Conservation (phyloP, 176 grass and related monocot genomes). For the Oryza meridionalis region DNA sequence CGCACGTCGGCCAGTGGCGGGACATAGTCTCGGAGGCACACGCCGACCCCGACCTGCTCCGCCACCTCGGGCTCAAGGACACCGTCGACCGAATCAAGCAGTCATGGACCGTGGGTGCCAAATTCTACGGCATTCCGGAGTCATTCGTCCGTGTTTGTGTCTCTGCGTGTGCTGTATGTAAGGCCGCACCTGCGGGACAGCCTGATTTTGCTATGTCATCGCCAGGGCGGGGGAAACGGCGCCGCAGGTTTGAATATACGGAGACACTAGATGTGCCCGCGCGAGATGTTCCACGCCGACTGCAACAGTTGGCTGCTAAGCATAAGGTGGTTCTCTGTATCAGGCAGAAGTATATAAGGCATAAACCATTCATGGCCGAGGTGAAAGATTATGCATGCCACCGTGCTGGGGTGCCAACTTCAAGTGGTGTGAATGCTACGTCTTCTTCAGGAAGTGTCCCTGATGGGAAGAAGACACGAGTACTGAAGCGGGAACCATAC, state of each 20-base stretch:
- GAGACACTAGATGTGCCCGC: conserved; percentile 92
- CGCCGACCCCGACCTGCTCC: conserved; percentile 81
- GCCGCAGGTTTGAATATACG: conserved; percentile 94
- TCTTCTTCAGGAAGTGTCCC: conserved; percentile 48
- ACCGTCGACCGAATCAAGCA: conserved; percentile 95
- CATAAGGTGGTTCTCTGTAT: conserved; percentile 98
- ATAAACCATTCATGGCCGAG: conserved; percentile 98
- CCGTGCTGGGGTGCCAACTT: conserved; percentile 82
- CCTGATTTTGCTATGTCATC: conserved; percentile 51
- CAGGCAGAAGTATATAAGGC: conserved; percentile 97
- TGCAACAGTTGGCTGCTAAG: conserved; percentile 94
- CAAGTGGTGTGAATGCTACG: conserved; percentile 36
- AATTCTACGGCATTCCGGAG: conserved; percentile 97
- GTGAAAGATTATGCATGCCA: conserved; percentile 99
- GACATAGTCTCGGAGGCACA: conserved; percentile 79
- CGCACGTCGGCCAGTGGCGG: conserved; percentile 86
- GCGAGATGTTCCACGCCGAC: conserved; percentile 73
- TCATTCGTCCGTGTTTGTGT: conserved; percentile 91
- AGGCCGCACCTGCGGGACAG: conserved; percentile 59
- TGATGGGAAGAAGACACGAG: conserved; percentile 70
- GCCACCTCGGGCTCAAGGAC: conserved; percentile 92
- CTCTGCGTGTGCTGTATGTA: conserved; percentile 73
- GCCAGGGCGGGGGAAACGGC: conserved; percentile 60
- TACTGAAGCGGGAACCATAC: conserved; percentile 92
- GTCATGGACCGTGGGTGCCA: conserved; percentile 93